Conservation (phyloP, 345 rosid genomes). For the Nasturtium officinale region DNA sequence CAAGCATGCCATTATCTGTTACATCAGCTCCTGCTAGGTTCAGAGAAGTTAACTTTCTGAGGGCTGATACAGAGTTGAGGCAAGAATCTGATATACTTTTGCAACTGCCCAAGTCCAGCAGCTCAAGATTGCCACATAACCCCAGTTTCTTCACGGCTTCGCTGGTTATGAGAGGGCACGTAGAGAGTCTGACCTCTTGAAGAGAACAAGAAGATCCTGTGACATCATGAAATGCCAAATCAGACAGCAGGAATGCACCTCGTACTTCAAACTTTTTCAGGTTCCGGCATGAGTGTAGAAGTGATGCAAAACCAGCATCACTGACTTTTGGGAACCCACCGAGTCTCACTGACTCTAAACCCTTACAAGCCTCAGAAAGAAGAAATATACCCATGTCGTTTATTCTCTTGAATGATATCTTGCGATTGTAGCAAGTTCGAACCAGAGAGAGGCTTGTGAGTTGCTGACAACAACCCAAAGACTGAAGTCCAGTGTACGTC, state of each 20-base stretch:
- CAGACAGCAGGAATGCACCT: slow-evolving; percentile 60
- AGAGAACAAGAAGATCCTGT: slow-evolving; percentile 51
- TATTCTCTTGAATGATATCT: slow-evolving; percentile 60
- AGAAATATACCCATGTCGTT: slow-evolving; percentile 75
- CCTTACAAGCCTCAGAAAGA: slow-evolving; percentile 62
- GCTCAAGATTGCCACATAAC: slow-evolving; percentile 52
- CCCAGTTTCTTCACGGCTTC: slow-evolving; percentile 70
- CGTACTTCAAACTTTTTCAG: slow-evolving; percentile 63
- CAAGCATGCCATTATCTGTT: slow-evolving; percentile 59
- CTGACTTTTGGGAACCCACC: slow-evolving; percentile 68
- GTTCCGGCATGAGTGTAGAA: slow-evolving; percentile 60
- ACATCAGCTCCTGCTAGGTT: slow-evolving; percentile 67
- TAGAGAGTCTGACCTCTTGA: slow-evolving; percentile 57
- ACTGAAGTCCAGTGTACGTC: slow-evolving; percentile 61
- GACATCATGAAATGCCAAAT: slow-evolving; percentile 68
- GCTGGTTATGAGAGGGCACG: slow-evolving; percentile 64
- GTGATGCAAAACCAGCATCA: slow-evolving; percentile 72
- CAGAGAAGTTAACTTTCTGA: slow-evolving; percentile 51
- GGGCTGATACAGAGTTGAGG: slow-evolving; percentile 50
- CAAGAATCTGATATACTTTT: slow-evolving; percentile 66
- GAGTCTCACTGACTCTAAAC: slow-evolving; percentile 57
- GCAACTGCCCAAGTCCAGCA: slow-evolving; percentile 67
- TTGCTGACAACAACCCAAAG: slow-evolving; percentile 46
- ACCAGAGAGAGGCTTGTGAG: slow-evolving; percentile 57
- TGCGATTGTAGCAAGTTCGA: slow-evolving; percentile 53